phyloP scores from a whole-genome alignment of 371 early-diverging fungal species.

The Mycotypha africana region DNA sequence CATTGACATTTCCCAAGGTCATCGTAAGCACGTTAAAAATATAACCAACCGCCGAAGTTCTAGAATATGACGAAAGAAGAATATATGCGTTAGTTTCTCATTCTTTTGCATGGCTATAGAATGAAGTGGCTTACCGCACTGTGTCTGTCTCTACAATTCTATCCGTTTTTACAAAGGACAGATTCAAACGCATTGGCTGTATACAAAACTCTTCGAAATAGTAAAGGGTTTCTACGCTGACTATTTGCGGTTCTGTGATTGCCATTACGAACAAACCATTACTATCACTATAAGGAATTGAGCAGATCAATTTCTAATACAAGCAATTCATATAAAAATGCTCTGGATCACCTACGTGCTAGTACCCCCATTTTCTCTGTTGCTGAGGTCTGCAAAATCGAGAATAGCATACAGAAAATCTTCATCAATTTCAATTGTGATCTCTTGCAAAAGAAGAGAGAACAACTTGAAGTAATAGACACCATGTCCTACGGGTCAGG shows the following conservation, averaged over 20 bases:
- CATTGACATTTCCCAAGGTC: constrained; percentile 86
- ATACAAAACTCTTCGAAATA: constrained; percentile 88
- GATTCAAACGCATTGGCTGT: constrained; percentile 82
- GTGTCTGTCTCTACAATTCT: constrained; percentile 28
- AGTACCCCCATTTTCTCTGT: constrained; percentile 10
- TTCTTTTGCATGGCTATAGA: constrained; percentile 4
- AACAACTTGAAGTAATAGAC: constrained; percentile 80
- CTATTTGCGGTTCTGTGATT: constrained; percentile 49
- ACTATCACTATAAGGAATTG: constrained; percentile 11
- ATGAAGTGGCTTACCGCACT: constrained; percentile 27
- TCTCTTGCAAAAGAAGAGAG: constrained; percentile 77
- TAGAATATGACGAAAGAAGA: too few species aligned
- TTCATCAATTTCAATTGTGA: constrained; percentile 84
- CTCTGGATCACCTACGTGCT: too few species aligned
- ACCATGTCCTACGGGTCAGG: constrained; percentile 52
- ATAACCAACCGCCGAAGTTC: constrained; percentile 35
- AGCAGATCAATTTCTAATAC: too few species aligned
- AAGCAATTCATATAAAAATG: too few species aligned
- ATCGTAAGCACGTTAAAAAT: constrained; percentile 78
- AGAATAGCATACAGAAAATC: constrained; percentile 70
- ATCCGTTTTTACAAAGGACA: constrained; percentile 78
- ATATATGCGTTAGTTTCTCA: too few species aligned
- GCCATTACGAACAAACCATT: constrained; percentile 28
- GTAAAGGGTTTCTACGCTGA: constrained; percentile 55
- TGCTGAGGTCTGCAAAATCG: constrained; percentile 68